Conservation (phyloP, 129 eudicot species). For the Calendula officinalis region DNA sequence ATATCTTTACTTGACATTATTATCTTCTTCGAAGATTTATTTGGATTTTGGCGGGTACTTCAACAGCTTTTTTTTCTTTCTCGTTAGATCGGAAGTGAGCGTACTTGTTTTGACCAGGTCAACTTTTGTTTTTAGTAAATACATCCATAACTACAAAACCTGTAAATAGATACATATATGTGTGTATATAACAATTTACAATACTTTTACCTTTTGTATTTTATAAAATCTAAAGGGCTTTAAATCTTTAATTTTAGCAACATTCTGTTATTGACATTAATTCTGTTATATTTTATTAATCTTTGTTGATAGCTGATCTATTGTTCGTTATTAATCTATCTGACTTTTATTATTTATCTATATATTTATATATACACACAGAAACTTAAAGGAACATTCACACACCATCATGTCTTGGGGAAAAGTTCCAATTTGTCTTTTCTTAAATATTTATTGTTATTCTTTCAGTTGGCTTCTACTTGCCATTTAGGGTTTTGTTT, state of each 20-base stretch:
- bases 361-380: constrained; percentile 15
- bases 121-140: constrained; percentile 31
- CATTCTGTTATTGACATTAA: constrained; percentile 11
- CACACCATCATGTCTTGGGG: constrained; percentile 40
- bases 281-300: constrained; percentile 27
- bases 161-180: constrained; percentile 11
- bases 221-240: constrained; percentile 17
- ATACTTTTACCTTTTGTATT: constrained; percentile 12
- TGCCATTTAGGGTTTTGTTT: constrained; percentile 21
- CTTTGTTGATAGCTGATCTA: constrained; percentile 12
- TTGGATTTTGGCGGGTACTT: constrained; percentile 35
- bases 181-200: constrained; percentile 5
- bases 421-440: constrained; percentile 55
- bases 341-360: constrained; percentile 8
- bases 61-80: constrained; percentile 30
- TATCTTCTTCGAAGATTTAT: constrained; percentile 27
- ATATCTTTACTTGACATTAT: constrained; percentile 23
- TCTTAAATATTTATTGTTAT: constrained; percentile 24
- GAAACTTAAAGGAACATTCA: constrained; percentile 33
- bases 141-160: constrained; percentile 19
- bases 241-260: constrained; percentile 16
- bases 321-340: constrained; percentile 19
- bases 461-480: constrained; percentile 28
- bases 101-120: constrained; percentile 63
- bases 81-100: constrained; percentile 39